These are phyloP conservation scores for Crithidia thermophila DNA, from an alignment of 208 protist species.

Conservation along the genomic window DNA sequence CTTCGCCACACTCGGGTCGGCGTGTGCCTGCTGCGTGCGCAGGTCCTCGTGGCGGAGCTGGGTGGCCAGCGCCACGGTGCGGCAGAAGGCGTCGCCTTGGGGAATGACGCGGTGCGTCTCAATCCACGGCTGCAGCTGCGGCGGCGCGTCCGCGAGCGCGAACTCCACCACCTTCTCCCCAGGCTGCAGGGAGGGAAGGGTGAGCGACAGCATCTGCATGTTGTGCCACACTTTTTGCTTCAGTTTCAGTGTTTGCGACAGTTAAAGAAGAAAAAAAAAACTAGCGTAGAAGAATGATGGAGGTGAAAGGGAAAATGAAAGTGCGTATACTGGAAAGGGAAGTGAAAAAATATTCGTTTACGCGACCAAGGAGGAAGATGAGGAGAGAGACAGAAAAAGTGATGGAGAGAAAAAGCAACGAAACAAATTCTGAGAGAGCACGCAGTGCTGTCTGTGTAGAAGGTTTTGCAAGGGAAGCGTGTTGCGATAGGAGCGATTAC, in stretches of 20 bases:
- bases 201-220: constrained; percentile 37
- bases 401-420: too few relatives aligned
- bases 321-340: too few relatives aligned
- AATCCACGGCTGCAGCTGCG: constrained; percentile 31
- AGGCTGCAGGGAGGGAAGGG: constrained; percentile 33
- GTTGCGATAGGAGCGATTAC: too few relatives aligned
- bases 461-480: too few relatives aligned
- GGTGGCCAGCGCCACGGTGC: constrained; percentile 36
- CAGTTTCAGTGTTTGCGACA: constrained; percentile 7
- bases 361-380: too few relatives aligned
- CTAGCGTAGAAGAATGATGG: background rate
- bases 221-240: background rate
- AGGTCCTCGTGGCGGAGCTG: constrained; percentile 49
- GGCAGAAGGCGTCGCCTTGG: constrained; percentile 55
- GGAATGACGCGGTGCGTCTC: constrained; percentile 32
- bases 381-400: too few relatives aligned
- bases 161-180: constrained; percentile 25
- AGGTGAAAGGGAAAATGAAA: background rate
- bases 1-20: constrained; percentile 44
- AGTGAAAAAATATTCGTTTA: too few relatives aligned
- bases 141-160: constrained; percentile 9
- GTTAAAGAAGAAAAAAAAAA: constrained; percentile 9
- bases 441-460: too few relatives aligned
- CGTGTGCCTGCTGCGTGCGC: constrained; percentile 44
- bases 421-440: too few relatives aligned